These are phyloP conservation scores for Salix viminalis DNA, from an alignment of 345 rosid genomes.

Conservation along the genomic window DNA sequence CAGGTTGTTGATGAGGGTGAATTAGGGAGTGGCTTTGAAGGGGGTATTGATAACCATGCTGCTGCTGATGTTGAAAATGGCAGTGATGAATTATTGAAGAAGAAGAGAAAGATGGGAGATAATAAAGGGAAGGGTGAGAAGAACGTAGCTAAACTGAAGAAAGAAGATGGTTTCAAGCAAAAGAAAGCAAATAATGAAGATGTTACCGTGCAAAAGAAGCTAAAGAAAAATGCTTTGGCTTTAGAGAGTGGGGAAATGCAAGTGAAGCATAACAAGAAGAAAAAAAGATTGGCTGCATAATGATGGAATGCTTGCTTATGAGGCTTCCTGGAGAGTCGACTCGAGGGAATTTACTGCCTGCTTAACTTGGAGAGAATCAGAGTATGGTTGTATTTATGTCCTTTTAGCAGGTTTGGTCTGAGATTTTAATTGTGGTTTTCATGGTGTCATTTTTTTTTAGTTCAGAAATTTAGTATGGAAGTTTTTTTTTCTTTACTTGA, in stretches of 20 bases:
- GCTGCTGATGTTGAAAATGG: slow-evolving; percentile 12
- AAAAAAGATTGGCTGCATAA: background rate
- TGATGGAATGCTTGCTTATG: background rate
- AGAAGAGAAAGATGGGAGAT: slow-evolving; percentile 31
- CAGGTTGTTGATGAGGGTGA: slow-evolving; percentile 13
- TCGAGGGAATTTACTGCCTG: background rate
- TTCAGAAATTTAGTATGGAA: background rate
- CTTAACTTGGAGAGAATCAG: background rate
- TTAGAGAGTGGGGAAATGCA: background rate
- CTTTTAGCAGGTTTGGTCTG: slow-evolving; percentile 7
- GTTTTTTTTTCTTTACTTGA: background rate
- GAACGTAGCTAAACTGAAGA: slow-evolving; percentile 3
- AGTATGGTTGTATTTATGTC: background rate
- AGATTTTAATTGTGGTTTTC: background rate
- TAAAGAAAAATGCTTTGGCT: background rate
- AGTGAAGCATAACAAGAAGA: background rate
- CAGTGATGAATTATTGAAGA: slow-evolving; percentile 13
- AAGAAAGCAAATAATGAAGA: background rate
- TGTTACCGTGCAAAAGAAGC: background rate
- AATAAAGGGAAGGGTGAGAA: slow-evolving; percentile 9
- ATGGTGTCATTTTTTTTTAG: background rate
- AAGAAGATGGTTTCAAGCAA: slow-evolving; percentile 1
- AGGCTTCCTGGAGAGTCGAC: background rate
- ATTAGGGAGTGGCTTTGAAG: slow-evolving; percentile 23
- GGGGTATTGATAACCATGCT: slow-evolving; percentile 10